Conservation (phyloP, 352 stramenopile species). For the Pythium myriotylum region DNA sequence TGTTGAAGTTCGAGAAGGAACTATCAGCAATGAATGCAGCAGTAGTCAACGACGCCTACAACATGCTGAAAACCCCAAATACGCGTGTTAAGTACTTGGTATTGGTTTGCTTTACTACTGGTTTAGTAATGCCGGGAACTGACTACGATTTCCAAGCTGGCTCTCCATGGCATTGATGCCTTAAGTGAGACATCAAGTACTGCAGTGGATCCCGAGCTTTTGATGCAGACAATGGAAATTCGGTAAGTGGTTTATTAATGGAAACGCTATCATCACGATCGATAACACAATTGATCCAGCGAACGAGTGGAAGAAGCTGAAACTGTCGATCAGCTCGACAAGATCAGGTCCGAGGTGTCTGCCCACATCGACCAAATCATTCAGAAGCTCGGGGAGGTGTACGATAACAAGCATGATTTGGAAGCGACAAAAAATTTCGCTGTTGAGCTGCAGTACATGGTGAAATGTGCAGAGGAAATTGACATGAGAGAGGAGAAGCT, state of each 20-base stretch:
- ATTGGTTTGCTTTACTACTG: conserved; percentile 13
- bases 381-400: conserved; percentile 69
- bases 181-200: conserved; percentile 77
- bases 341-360: conserved; percentile 64
- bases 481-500: conserved; percentile 75
- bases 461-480: conserved; percentile 85
- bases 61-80: conserved; percentile 87
- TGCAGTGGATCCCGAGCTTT: conserved; percentile 64
- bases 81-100: conserved; percentile 87
- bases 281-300: conserved; percentile 26
- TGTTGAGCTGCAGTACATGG: conserved; percentile 86
- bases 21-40: conserved; percentile 77
- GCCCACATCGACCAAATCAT: conserved; percentile 76
- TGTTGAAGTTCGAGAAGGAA: conserved; percentile 72
- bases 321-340: conserved; percentile 49
- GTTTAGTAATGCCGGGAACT: not conserved
- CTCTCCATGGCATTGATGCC: conserved; percentile 81
- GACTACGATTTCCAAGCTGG: conserved; percentile 44
- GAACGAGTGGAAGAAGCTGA: conserved; percentile 72
- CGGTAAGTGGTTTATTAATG: conserved; percentile 33
- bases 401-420: conserved; percentile 75
- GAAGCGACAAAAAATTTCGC: conserved; percentile 72
- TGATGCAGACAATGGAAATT: conserved; percentile 89
- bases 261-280: too few species aligned
- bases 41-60: conserved; percentile 86